phyloP scores from a whole-genome alignment of 2,329 filamentous ascomycete genomes.

The Diaporthe amygdali region DNA sequence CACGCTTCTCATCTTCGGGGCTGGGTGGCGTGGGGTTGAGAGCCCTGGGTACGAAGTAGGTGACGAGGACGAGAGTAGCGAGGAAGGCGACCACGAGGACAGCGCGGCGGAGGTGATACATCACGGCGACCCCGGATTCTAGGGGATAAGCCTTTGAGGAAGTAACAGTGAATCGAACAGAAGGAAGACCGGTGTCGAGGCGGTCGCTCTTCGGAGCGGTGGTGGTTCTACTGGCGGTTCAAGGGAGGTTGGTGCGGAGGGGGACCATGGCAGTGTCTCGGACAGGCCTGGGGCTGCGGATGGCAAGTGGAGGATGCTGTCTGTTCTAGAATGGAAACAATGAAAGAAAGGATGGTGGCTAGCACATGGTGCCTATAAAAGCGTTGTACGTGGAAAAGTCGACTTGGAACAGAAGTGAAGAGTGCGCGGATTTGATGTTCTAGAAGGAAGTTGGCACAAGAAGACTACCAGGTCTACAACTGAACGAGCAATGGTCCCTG shows the following conservation, averaged over 20 bases:
- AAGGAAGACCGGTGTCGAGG: background rate
- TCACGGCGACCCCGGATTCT: slow-evolving; percentile 28
- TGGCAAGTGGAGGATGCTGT: background rate
- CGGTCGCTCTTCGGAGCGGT: background rate
- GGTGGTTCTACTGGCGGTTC: slow-evolving; percentile 15
- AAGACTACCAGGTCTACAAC: background rate
- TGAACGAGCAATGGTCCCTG: background rate
- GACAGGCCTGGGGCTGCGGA: background rate
- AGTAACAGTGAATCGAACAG: background rate
- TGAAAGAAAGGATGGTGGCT: background rate
- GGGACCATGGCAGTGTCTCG: slow-evolving; percentile 13
- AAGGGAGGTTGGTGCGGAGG: background rate
- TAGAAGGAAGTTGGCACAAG: background rate
- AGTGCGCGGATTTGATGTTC: background rate
- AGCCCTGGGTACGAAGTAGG: slow-evolving; percentile 56
- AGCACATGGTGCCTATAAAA: slow-evolving; percentile 16
- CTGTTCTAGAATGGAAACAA: background rate
- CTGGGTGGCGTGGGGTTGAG: slow-evolving; percentile 69
- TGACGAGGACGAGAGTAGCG: slow-evolving; percentile 44
- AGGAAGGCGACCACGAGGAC: slow-evolving; percentile 39
- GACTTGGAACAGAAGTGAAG: background rate
- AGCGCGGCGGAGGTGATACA: slow-evolving; percentile 54
- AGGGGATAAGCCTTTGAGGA: background rate
- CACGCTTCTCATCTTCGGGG: slow-evolving; percentile 65
- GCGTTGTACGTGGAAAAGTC: background rate